Conservation (phyloP, 192 early-diverging fungal genomes). For the Geranomyces michiganensis region DNA sequence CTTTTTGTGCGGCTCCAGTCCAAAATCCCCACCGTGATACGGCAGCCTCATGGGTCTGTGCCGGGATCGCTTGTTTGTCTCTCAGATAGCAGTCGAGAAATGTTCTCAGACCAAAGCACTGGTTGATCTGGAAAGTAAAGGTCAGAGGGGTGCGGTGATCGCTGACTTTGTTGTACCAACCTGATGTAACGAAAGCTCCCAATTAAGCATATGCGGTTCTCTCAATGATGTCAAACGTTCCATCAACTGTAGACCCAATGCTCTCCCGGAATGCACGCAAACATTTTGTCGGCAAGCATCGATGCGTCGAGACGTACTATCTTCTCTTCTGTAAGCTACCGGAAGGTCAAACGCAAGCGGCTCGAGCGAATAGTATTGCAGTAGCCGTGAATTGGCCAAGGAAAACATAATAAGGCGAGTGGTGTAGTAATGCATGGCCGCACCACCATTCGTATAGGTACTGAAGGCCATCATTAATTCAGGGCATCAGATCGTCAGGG, state of each 20-base stretch:
- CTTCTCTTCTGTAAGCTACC: conserved; percentile 18
- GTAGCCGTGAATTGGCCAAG: conserved; percentile 9
- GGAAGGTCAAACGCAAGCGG: conserved; percentile 71
- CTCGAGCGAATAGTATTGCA: conserved; percentile 71
- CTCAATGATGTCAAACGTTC: not conserved
- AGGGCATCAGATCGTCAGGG: not conserved
- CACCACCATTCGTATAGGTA: too few species aligned
- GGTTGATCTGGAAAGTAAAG: not conserved
- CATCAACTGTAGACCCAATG: conserved; percentile 10
- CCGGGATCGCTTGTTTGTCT: too few species aligned
- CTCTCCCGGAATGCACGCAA: conserved; percentile 29
- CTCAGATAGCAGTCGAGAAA: too few species aligned
- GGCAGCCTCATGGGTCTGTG: too few species aligned
- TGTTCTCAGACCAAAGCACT: too few species aligned
- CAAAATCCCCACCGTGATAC: too few species aligned
- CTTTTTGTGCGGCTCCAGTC: too few species aligned
- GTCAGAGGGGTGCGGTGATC: not conserved
- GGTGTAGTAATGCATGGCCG: not conserved
- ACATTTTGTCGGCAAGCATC: conserved; percentile 20
- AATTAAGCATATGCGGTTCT: conserved; percentile 20
- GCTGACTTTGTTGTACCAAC: conserved; percentile 34
- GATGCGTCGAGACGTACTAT: conserved; percentile 20
- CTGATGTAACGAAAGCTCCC: conserved; percentile 57
- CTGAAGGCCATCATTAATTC: too few species aligned
- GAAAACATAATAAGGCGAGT: conserved; percentile 7